Evolutionary conservation across 2,329 filamentous ascomycete genomes (phyloP).

Genomic region (Graphiopsis chlorocephala): DNA sequence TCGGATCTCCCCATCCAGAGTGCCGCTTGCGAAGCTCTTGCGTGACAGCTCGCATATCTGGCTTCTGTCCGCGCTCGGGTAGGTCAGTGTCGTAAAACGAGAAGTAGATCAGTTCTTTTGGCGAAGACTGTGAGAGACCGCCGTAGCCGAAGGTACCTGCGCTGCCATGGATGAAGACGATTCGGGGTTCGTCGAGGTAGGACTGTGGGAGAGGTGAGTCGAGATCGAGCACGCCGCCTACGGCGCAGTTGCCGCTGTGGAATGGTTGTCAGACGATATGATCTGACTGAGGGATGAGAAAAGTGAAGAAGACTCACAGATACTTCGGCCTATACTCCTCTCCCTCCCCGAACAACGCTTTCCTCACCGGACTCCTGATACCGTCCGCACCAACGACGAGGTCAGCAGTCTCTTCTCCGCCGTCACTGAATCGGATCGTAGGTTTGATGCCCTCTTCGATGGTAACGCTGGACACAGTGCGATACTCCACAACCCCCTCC

Average conservation of each 20-base stretch:
- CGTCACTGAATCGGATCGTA: constrained; percentile 10
- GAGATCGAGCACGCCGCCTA: constrained; percentile 44
- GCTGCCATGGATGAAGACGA: constrained; percentile 46
- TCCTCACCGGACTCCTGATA: constrained; percentile 21
- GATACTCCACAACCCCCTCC: neutral
- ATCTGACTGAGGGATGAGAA: neutral
- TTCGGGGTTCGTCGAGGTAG: constrained; percentile 30
- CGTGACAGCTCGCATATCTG: constrained; percentile 25
- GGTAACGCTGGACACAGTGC: neutral
- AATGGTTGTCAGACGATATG: neutral
- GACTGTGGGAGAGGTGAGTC: constrained; percentile 34
- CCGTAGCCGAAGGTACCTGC: constrained; percentile 53
- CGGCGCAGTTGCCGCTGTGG: constrained; percentile 30
- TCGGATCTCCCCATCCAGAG: constrained; percentile 45
- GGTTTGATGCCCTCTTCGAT: neutral
- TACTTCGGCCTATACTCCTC: constrained; percentile 33
- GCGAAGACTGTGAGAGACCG: constrained; percentile 3
- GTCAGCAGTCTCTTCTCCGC: constrained; percentile 13
- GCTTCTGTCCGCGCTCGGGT: neutral
- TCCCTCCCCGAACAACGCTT: constrained; percentile 36
- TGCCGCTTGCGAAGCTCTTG: constrained; percentile 43
- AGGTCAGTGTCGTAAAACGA: constrained; percentile 14
- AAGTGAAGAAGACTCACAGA: neutral
- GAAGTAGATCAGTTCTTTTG: constrained; percentile 18
- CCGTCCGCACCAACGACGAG: constrained; percentile 22